phyloP scores from a whole-genome alignment of 352 stramenopile species.

The Globisporangium paroecandrum region DNA sequence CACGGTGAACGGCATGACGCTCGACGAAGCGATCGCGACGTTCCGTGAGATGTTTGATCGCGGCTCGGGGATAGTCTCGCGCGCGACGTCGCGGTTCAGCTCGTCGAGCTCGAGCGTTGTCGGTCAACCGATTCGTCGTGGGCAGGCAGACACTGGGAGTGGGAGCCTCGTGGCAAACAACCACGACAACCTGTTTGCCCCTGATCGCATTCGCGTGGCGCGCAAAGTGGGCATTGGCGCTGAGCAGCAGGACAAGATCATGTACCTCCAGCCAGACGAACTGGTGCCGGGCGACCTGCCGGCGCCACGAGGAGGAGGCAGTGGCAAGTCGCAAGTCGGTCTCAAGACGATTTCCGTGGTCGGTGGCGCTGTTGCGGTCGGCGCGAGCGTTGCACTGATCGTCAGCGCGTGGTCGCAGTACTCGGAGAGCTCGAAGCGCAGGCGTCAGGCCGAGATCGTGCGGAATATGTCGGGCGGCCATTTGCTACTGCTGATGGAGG shows the following conservation, averaged over 20 bases:
- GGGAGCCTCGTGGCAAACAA: constrained; percentile 61
- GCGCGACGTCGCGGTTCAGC: constrained; percentile 61
- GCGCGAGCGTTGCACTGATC: constrained; percentile 71
- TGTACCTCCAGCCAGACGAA: constrained; percentile 81
- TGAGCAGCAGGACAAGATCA: constrained; percentile 58
- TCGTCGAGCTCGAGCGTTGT: constrained; percentile 70
- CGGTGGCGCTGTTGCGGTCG: constrained; percentile 73
- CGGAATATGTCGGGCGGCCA: constrained; percentile 71
- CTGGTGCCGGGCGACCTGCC: constrained; percentile 54
- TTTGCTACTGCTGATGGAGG: constrained; percentile 68
- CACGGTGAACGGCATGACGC: constrained; percentile 77
- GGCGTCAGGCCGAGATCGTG: constrained; percentile 63
- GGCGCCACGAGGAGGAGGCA: constrained; percentile 20
- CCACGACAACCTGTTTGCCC: constrained; percentile 80
- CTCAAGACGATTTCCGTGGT: constrained; percentile 63
- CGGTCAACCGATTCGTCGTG: constrained; percentile 43
- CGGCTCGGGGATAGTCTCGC: constrained; percentile 45
- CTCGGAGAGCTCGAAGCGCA: constrained; percentile 60
- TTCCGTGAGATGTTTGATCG: constrained; percentile 79
- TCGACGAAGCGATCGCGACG: constrained; percentile 80
- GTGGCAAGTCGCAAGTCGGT: constrained; percentile 19
- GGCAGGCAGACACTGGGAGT: constrained; percentile 26
- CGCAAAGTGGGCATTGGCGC: constrained; percentile 55
- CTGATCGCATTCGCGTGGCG: constrained; percentile 63
- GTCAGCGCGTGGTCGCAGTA: constrained; percentile 83